A percentile compares a stretch with the other conserved stretches of the same genome.
Evolutionary conservation across 805 yeast genomes (phyloP).

Genomic region (Candida insectorum): DNA sequence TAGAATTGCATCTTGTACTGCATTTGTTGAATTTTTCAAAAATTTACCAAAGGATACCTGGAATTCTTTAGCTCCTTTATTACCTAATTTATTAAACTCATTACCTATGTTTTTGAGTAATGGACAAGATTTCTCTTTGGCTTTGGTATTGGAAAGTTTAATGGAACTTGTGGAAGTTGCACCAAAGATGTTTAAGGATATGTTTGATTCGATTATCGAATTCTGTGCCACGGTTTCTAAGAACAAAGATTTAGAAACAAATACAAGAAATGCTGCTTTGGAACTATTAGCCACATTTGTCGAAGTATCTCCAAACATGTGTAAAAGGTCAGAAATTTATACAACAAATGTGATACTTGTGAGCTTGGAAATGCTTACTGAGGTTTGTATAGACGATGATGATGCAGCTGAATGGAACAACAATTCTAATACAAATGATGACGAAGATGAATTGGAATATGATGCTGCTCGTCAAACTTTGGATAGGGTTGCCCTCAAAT

Average conservation of each 20-base stretch:
- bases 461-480: constrained; percentile 93
- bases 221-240: constrained; percentile 83
- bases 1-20: constrained; percentile 85
- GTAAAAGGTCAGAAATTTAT: constrained; percentile 73
- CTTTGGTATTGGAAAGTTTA: constrained; percentile 83
- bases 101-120: constrained; percentile 77
- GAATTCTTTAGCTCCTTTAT: constrained; percentile 70
- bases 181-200: constrained; percentile 88
- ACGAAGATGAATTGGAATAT: constrained; percentile 78
- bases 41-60: constrained; percentile 75
- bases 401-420: constrained; percentile 87
- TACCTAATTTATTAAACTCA: constrained; percentile 82
- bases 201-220: constrained; percentile 84
- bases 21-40: constrained; percentile 87
- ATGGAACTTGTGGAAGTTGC: constrained; percentile 91
- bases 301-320: constrained; percentile 94
- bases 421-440: constrained; percentile 71
- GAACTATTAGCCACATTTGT: constrained; percentile 88
- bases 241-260: constrained; percentile 73
- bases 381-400: constrained; percentile 84
- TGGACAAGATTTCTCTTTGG: constrained; percentile 77
- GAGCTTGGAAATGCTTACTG: constrained; percentile 84
- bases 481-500: constrained; percentile 80
- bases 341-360: constrained; percentile 67
- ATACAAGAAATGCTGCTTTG: constrained; percentile 79